These are phyloP conservation scores for Fusarium sp. DNA, from an alignment of 2,329 filamentous ascomycete species.

Conservation along the genomic window DNA sequence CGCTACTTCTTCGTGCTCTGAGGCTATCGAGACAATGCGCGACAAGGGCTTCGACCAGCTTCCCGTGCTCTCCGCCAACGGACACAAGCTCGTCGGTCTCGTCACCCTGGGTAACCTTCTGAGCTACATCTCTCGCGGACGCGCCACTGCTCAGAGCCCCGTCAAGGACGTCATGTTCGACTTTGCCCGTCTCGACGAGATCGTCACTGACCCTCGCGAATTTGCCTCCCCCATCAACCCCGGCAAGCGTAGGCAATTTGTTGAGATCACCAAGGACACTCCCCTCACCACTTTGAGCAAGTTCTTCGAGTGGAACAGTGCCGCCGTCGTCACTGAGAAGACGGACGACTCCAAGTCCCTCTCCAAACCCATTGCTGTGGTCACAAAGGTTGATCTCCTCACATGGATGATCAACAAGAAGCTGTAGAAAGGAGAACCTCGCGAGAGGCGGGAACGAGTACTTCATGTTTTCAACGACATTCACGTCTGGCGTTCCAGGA, in stretches of 20 bases:
- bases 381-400: slow-evolving; percentile 96
- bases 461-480: slow-evolving; percentile 53
- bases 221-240: slow-evolving; percentile 61
- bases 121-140: slow-evolving; percentile 87
- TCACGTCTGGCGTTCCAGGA: slow-evolving; percentile 52
- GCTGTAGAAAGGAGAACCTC: slow-evolving; percentile 46
- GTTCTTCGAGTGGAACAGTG: slow-evolving; percentile 99
- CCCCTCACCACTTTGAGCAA: slow-evolving; percentile 85
- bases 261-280: slow-evolving; percentile 95
- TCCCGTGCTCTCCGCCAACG: slow-evolving; percentile 82
- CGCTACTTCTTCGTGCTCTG: slow-evolving; percentile 79
- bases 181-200: slow-evolving; percentile 88
- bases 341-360: slow-evolving; percentile 67
- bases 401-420: slow-evolving; percentile 87
- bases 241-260: slow-evolving; percentile 77
- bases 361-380: slow-evolving; percentile 87
- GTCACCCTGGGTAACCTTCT: slow-evolving; percentile 96
- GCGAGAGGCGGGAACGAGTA: slow-evolving; percentile 50
- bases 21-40: slow-evolving; percentile 97
- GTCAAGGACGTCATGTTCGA: slow-evolving; percentile 97
- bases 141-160: slow-evolving; percentile 79
- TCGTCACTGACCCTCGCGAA: slow-evolving; percentile 88
- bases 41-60: slow-evolving; percentile 99
- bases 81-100: slow-evolving; percentile 85
- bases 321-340: slow-evolving; percentile 91